phyloP scores from a whole-genome alignment of 2,329 filamentous ascomycete genomes.

The Tolypocladium paradoxum region DNA sequence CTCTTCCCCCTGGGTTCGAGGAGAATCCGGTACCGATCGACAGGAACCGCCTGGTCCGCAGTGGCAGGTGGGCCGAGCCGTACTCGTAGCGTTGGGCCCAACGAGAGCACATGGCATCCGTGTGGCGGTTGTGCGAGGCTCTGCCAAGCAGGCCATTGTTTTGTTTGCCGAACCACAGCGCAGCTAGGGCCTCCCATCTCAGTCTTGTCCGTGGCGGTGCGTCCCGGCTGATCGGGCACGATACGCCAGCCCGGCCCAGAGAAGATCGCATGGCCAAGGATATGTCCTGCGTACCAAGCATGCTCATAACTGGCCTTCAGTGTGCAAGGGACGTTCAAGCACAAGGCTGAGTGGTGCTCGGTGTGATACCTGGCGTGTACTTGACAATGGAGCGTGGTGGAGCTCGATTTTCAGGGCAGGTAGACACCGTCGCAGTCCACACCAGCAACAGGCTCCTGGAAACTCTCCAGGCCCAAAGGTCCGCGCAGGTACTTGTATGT shows the following conservation, averaged over 20 bases:
- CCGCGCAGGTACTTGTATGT: not conserved
- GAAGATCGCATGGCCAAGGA: too few species aligned
- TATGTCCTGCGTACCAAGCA: too few species aligned
- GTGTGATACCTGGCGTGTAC: too few species aligned
- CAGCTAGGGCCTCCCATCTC: not conserved
- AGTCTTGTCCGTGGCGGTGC: not conserved
- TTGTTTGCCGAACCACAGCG: not conserved
- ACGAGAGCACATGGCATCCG: not conserved
- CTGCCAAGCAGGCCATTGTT: not conserved
- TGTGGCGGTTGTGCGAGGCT: not conserved
- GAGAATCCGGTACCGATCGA: not conserved
- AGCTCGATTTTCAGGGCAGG: not conserved
- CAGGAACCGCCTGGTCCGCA: not conserved
- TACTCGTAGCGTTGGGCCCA: not conserved
- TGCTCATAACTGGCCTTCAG: too few species aligned
- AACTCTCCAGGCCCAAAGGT: not conserved
- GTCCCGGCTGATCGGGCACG: not conserved
- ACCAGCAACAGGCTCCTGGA: not conserved
- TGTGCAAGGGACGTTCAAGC: not conserved
- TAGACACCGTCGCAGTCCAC: not conserved
- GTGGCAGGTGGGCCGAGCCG: not conserved
- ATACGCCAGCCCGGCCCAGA: not conserved
- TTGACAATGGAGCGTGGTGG: not conserved
- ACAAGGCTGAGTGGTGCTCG: not conserved
- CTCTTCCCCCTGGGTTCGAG: too few species aligned